A percentile compares a stretch with the other conserved stretches of the same genome.
phyloP scores from a whole-genome alignment of 345 rosid species.

The Aquilaria malaccensis region DNA sequence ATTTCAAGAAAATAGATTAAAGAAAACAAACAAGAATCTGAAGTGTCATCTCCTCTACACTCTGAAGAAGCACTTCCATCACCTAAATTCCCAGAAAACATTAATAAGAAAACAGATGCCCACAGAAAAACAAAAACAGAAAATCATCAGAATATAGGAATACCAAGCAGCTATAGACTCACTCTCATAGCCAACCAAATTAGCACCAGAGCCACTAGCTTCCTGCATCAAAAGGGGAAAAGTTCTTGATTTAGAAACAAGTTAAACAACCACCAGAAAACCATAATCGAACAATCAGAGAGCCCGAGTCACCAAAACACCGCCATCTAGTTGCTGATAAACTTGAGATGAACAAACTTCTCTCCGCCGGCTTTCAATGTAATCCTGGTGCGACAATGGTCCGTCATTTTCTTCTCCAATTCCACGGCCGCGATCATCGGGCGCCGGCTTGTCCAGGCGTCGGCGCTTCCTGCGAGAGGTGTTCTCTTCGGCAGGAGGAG shows the following conservation, averaged over 20 bases:
- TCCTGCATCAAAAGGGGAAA: slow-evolving; percentile 25
- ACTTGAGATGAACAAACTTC: slow-evolving; percentile 35
- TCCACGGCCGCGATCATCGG: slow-evolving; percentile 11
- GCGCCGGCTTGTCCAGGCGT: slow-evolving; percentile 17
- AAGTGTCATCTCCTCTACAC: slow-evolving; percentile 23
- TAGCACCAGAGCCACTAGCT: slow-evolving; percentile 22
- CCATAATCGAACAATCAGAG: background rate
- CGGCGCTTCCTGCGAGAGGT: slow-evolving; percentile 25
- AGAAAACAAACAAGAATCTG: slow-evolving; percentile 29
- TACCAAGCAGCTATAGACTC: slow-evolving; percentile 8
- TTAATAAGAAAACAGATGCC: slow-evolving; percentile 3
- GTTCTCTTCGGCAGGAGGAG: slow-evolving; percentile 11
- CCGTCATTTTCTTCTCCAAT: slow-evolving; percentile 28
- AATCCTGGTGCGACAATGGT: slow-evolving; percentile 61
- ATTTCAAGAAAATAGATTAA: too few relatives aligned
- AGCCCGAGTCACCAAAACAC: slow-evolving; percentile 36
- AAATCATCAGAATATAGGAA: background rate
- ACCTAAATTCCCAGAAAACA: slow-evolving; percentile 27
- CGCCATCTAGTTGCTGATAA: slow-evolving; percentile 33
- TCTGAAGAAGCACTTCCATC: slow-evolving; percentile 38
- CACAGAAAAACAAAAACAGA: background rate
- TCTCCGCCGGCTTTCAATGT: slow-evolving; percentile 49
- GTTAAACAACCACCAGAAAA: background rate
- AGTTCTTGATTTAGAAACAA: background rate
- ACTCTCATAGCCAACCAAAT: slow-evolving; percentile 55